Evolutionary conservation across 2,329 filamentous ascomycete genomes (phyloP).

Genomic region (Neodidymelliopsis sp.): DNA sequence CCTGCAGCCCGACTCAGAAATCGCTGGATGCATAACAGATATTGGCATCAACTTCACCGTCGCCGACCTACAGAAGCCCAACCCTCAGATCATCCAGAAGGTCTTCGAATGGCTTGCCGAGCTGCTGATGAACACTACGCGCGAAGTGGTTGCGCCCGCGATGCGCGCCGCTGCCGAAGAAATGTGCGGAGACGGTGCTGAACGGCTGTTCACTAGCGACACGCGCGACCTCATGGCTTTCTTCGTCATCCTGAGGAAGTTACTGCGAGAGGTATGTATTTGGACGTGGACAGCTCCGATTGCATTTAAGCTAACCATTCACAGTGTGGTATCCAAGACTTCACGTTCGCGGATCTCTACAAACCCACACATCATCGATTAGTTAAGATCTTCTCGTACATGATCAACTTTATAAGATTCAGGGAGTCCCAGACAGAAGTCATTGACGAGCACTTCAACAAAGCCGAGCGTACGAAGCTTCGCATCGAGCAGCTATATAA

Average conservation of each 20-base stretch:
- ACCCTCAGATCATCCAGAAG: constrained; percentile 92
- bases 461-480: constrained; percentile 82
- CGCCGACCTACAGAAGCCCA: constrained; percentile 90
- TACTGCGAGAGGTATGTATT: constrained; percentile 73
- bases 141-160: constrained; percentile 90
- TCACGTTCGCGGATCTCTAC: constrained; percentile 91
- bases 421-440: constrained; percentile 88
- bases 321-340: constrained; percentile 89
- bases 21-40: constrained; percentile 95
- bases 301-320: constrained; percentile 23
- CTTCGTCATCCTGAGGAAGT: constrained; percentile 80
- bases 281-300: too few relatives aligned
- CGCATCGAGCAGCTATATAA: constrained; percentile 85
- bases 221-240: constrained; percentile 96
- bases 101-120: constrained; percentile 99
- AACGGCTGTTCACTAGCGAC: constrained; percentile 79
- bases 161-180: constrained; percentile 94
- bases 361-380: constrained; percentile 89
- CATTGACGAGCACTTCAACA: constrained; percentile 94
- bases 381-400: constrained; percentile 94
- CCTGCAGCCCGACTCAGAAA: constrained; percentile 73
- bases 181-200: constrained; percentile 81
- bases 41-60: constrained; percentile 90
- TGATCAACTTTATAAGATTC: constrained; percentile 99
- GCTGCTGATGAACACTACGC: constrained; percentile 89